phyloP scores from a whole-genome alignment of 345 rosid genomes.

The Eucalyptus urophylla region DNA sequence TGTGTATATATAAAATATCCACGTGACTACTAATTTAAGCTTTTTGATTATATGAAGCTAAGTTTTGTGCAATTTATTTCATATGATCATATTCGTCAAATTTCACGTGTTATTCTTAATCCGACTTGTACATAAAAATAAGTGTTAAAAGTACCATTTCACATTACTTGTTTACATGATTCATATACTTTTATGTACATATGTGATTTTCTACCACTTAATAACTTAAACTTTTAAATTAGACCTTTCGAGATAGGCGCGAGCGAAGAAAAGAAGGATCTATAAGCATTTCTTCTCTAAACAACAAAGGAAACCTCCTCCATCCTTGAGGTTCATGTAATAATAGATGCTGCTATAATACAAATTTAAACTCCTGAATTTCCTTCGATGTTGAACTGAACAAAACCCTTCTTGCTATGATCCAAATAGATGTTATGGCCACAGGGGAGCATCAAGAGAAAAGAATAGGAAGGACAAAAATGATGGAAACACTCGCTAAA shows the following conservation, averaged over 20 bases:
- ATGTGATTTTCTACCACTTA: neutral
- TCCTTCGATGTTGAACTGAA: neutral
- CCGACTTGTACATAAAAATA: accelerated
- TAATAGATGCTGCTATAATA: neutral
- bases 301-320: neutral
- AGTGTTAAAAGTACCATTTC: neutral
- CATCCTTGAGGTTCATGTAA: neutral
- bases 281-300: neutral
- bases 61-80: accelerated
- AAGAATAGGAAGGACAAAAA: neutral
- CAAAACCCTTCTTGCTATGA: neutral
- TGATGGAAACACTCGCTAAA: neutral
- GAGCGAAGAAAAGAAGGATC: neutral
- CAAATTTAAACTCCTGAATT: neutral
- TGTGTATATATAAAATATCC: neutral
- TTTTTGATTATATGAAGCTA: neutral
- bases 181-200: neutral
- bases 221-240: neutral
- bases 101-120: neutral
- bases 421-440: neutral
- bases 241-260: accelerated
- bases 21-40: neutral
- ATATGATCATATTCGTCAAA: neutral
- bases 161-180: neutral
- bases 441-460: neutral